These are phyloP conservation scores for Apiospora sp. DNA, from an alignment of 2,329 filamentous ascomycete genomes.

Conservation along the genomic window DNA sequence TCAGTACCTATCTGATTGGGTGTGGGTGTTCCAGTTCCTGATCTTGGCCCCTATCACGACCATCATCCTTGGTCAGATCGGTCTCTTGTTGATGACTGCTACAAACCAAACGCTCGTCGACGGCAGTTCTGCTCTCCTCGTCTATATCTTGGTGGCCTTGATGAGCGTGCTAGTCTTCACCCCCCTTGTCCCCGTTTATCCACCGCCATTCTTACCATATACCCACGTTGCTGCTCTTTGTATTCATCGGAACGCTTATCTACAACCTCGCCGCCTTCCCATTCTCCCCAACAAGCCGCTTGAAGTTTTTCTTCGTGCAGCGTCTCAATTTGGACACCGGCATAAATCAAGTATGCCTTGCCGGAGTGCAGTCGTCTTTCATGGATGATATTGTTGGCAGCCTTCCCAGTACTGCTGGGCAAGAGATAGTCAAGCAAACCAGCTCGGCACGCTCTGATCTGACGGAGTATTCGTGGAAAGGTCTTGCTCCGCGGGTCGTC, in stretches of 20 bases:
- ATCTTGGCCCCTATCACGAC: constrained; percentile 80
- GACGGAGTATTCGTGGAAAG: constrained; percentile 19
- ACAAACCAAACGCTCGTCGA: constrained; percentile 85
- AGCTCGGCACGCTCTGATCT: constrained; percentile 13
- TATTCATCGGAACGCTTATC: constrained; percentile 78
- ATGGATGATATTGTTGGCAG: constrained; percentile 22
- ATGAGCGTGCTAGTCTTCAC: constrained; percentile 77
- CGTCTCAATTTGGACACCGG: constrained; percentile 78
- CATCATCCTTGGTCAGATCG: constrained; percentile 79
- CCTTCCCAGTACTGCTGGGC: constrained; percentile 16
- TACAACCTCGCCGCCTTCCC: constrained; percentile 91
- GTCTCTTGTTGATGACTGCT: constrained; percentile 74
- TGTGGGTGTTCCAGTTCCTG: constrained; percentile 88
- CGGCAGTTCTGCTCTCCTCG: constrained; percentile 74
- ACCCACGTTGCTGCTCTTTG: constrained; percentile 75
- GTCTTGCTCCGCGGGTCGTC: constrained; percentile 11
- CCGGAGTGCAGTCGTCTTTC: constrained; percentile 21
- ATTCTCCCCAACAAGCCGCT: constrained; percentile 78
- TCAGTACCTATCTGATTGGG: constrained; percentile 77
- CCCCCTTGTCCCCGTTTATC: constrained; percentile 84
- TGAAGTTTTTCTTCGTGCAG: constrained; percentile 91
- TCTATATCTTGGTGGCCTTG: constrained; percentile 74
- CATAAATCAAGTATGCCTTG: constrained; percentile 37
- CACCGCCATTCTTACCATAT: constrained; percentile 87
- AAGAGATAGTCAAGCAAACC: not conserved